Percentiles rank a stretch among this genome's conserved stretches.
These are phyloP conservation scores for Hypomyces perniciosus DNA, from an alignment of 2,329 filamentous ascomycete genomes.

Conservation along the genomic window DNA sequence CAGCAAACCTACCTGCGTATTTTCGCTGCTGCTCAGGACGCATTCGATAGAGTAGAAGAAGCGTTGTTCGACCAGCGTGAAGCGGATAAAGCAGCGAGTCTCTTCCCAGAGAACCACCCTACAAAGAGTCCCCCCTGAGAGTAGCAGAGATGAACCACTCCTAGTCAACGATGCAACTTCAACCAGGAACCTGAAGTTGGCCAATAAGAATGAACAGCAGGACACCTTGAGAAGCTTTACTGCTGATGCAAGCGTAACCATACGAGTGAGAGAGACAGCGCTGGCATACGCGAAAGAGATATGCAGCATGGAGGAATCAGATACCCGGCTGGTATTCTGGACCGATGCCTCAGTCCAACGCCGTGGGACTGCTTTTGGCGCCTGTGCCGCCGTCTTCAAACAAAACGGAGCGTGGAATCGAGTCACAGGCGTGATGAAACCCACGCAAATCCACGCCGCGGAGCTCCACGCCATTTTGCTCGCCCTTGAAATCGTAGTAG, in stretches of 20 bases:
- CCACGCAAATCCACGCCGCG: not conserved
- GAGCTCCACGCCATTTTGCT: conserved; percentile 13
- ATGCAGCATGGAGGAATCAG: not conserved
- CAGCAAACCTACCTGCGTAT: too few relatives aligned
- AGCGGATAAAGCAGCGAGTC: too few relatives aligned
- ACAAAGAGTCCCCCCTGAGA: too few relatives aligned
- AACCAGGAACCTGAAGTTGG: too few relatives aligned
- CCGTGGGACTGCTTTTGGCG: not conserved
- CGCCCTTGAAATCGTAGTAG: conserved; percentile 13
- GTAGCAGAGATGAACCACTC: too few relatives aligned
- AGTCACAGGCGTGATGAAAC: not conserved
- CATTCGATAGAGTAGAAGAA: too few relatives aligned
- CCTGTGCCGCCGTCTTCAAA: not conserved
- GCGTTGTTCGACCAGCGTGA: too few relatives aligned
- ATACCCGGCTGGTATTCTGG: not conserved
- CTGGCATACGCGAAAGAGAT: not conserved
- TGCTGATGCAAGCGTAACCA: not conserved
- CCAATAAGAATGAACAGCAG: too few relatives aligned
- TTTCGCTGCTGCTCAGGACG: too few relatives aligned
- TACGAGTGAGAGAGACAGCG: not conserved
- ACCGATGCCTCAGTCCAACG: not conserved
- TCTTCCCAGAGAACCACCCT: too few relatives aligned
- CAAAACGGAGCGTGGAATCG: not conserved
- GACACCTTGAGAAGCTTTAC: too few relatives aligned
- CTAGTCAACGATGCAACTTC: too few relatives aligned